A percentile compares a stretch with the other conserved stretches of the same genome.
phyloP scores from a whole-genome alignment of 768 basidiomycete genomes.

The Daedaleopsis sinensis region DNA sequence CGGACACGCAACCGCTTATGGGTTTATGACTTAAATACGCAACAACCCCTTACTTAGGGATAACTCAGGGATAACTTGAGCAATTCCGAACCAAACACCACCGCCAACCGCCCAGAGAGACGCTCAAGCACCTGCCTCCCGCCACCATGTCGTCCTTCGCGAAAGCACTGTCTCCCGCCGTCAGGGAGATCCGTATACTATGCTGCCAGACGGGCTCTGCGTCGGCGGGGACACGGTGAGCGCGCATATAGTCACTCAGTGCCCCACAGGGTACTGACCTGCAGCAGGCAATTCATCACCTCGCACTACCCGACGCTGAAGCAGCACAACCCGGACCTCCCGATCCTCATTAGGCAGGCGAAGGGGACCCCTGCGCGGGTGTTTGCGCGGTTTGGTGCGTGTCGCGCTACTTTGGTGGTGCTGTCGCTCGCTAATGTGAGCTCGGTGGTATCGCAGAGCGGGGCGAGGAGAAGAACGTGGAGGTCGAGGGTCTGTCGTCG shows the following conservation, averaged over 20 bases:
- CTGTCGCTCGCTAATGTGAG: not conserved
- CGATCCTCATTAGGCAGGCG: conserved; percentile 81
- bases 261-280: not conserved
- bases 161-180: conserved; percentile 73
- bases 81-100: no score
- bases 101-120: no score
- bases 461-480: conserved; percentile 80
- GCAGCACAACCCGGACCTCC: conserved; percentile 85
- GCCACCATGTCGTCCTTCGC: conserved; percentile 50
- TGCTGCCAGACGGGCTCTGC: conserved; percentile 77
- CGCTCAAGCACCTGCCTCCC: not conserved
- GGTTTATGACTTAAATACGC: not conserved
- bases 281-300: conserved; percentile 72
- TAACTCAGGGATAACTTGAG: no score
- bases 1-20: not conserved
- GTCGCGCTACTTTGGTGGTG: not conserved
- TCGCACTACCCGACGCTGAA: conserved; percentile 77
- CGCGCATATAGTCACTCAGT: no score
- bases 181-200: conserved; percentile 80
- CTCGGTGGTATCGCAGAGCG: conserved; percentile 55
- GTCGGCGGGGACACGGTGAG: conserved; percentile 80
- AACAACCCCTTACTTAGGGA: not conserved
- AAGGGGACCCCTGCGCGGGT: conserved; percentile 77
- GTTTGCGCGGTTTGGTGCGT: conserved; percentile 85
- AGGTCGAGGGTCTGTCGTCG: conserved; percentile 74